Conservation (phyloP, 2,329 filamentous ascomycete genomes). For the Fusarium sterilihyphosum region DNA sequence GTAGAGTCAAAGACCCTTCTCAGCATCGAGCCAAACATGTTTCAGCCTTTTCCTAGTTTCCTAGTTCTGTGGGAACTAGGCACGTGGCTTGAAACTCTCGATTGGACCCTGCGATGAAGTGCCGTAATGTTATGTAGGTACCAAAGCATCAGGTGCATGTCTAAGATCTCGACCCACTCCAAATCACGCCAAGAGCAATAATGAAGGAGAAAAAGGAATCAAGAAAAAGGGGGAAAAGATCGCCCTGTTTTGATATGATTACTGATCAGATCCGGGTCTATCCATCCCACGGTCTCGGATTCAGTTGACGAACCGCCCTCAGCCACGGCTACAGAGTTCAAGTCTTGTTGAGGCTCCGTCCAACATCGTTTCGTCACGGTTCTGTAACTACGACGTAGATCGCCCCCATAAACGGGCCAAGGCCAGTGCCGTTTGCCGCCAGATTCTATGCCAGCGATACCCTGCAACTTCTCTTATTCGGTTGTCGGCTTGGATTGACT, state of each 20-base stretch:
- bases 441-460: background rate
- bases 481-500: background rate
- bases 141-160: background rate
- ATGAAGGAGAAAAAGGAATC: background rate
- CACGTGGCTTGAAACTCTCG: slow-evolving; percentile 8
- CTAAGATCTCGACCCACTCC: background rate
- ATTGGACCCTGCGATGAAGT: background rate
- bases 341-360: background rate
- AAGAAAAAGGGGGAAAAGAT: background rate
- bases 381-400: background rate
- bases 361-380: background rate
- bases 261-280: slow-evolving; percentile 5
- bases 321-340: background rate
- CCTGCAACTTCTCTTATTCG: background rate
- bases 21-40: background rate
- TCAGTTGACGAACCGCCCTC: background rate
- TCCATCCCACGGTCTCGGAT: background rate
- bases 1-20: background rate
- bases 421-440: background rate
- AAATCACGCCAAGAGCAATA: background rate
- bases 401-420: background rate
- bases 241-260: background rate
- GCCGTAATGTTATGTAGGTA: background rate
- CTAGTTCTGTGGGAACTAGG: background rate
- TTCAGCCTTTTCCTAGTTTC: background rate